Evolutionary conservation across 73 alveolate species (phyloP).

Genomic region (Blepharisma japonicum): DNA sequence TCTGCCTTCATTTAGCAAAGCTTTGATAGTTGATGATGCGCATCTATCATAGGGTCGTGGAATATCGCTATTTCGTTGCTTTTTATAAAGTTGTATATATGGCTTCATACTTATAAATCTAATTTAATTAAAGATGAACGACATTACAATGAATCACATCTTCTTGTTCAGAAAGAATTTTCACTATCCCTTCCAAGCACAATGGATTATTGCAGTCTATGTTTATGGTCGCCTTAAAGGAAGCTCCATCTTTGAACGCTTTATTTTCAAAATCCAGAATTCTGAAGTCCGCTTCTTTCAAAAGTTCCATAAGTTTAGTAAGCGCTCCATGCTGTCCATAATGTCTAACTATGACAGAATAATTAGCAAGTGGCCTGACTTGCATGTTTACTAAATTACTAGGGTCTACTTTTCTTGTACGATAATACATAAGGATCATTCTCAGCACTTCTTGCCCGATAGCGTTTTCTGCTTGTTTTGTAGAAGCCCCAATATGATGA

Average conservation of each 20-base stretch:
- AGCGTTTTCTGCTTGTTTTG: conserved; percentile 69
- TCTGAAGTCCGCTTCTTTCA: not conserved
- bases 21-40: too few species aligned
- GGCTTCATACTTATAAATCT: too few species aligned
- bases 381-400: conserved; percentile 63
- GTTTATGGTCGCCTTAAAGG: conserved; percentile 15
- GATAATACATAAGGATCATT: conserved; percentile 40
- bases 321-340: conserved; percentile 40
- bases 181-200: not conserved
- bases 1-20: too few species aligned
- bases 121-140: too few species aligned
- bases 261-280: conserved; percentile 28
- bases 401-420: conserved; percentile 43
- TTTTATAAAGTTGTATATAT: too few species aligned
- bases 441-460: conserved; percentile 67
- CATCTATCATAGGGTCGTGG: too few species aligned
- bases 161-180: too few species aligned
- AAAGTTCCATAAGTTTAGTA: conserved; percentile 35
- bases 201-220: not conserved
- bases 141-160: too few species aligned
- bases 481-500: conserved; percentile 71
- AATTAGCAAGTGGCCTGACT: conserved; percentile 13
- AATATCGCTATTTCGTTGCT: too few species aligned
- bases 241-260: conserved; percentile 26
- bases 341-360: conserved; percentile 41